phyloP scores from a whole-genome alignment of 306 rosid species.

The Prunus armeniaca region DNA sequence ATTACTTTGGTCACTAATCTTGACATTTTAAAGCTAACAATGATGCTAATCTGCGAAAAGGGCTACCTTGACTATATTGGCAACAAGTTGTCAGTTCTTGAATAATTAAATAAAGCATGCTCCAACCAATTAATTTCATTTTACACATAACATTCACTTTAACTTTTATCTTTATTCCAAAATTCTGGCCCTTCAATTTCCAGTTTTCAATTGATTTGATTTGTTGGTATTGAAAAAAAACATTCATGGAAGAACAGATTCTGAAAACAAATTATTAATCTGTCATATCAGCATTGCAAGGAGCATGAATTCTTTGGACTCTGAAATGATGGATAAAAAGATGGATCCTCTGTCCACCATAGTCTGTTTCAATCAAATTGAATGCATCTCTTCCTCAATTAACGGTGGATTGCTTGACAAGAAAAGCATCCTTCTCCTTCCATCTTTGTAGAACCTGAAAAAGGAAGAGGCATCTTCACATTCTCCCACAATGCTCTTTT shows the following conservation, averaged over 20 bases:
- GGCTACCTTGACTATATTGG: background rate
- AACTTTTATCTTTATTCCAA: background rate
- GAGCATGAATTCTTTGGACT: conserved; percentile 1
- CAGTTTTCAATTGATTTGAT: background rate
- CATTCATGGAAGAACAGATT: conserved; percentile 3
- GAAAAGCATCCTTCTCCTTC: conserved; percentile 51
- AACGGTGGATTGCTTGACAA: conserved; percentile 35
- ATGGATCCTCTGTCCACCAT: background rate
- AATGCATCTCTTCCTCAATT: conserved; percentile 16
- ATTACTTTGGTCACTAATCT: background rate
- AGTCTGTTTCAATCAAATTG: background rate
- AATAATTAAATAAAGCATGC: background rate
- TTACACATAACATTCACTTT: background rate
- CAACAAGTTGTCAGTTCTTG: background rate
- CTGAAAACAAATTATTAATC: background rate
- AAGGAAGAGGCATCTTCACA: conserved; percentile 33
- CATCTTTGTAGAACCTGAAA: conserved; percentile 8
- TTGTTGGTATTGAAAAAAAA: background rate
- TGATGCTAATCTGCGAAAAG: conserved; percentile 15
- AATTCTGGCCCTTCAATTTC: background rate
- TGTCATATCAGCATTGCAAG: background rate
- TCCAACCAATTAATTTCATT: background rate
- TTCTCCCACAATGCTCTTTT: conserved; percentile 23
- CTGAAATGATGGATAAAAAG: background rate
- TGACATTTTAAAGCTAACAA: conserved; percentile 22